Base-by-base conservation (phyloP, 176 grass and related monocot species). In the Puya raimondii region DNA sequence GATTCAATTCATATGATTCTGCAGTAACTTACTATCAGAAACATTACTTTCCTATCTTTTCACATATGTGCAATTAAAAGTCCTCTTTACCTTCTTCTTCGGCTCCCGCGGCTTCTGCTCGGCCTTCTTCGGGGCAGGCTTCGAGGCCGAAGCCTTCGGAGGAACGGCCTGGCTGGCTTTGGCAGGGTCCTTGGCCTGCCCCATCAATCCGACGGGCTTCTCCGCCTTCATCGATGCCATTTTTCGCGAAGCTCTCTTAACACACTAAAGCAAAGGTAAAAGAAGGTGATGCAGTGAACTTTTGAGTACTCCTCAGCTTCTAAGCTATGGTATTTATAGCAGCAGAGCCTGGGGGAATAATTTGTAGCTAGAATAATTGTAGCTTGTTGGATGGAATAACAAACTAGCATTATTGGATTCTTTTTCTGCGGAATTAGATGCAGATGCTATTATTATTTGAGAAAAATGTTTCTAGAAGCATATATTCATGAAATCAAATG, bases 201-300 rank as follows among this genome's bases (percentile, higher is more conserved):
- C 68, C 23, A 69, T 74, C 69, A 48, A 48, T 67, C 83, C 92
- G 15, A 58, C 14, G 26, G 81, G 76, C 29, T 91, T 91, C 20
- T 33, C 64, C 64, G 83, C 76, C 80, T 91, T 96, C 67, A 76
- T 4, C 65, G 92, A 89, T 29, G 92, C 85, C 92, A 96, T 96
- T 64, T 16, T 61, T 83, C 56, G 51, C 61, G 20, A 42, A 12
- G 17, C 47, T 75, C 3, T 58, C 70, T 42, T 53, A 10, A 48
- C 48, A 1, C 53, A 22, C 64, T 48, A 3, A 16, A 68, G 57
- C 64, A 2, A 33, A 64, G 64, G 74, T 23, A 16, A 65, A 47
- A 68, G 72, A 79, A 71, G 76, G 58, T 90, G 51, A 57, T 66
- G 83, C 48, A 70, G 66, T 80, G 18, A n/a, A 61, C 56, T 61